Conservation (phyloP, 179 eudicot species). For the Beta macrorhiza region DNA sequence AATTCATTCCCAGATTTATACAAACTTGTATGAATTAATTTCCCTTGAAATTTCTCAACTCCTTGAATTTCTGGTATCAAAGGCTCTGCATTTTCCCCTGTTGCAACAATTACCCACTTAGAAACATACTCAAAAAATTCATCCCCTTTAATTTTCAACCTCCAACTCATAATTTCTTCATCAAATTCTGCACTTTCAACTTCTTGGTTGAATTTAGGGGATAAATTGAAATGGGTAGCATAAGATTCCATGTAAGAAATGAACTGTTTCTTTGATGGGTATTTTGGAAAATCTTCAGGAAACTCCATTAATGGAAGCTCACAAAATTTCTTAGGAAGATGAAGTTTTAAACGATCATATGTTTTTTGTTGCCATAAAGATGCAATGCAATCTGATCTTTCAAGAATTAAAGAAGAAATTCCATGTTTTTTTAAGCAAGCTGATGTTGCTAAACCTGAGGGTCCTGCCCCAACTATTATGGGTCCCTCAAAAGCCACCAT, state of each 20-base stretch:
- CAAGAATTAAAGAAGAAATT: conserved; percentile 63
- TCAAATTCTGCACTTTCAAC: conserved; percentile 55
- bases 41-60: conserved; percentile 54
- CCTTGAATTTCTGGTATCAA: conserved; percentile 69
- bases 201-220: conserved; percentile 52
- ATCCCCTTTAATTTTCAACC: conserved; percentile 34
- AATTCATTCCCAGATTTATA: conserved; percentile 65
- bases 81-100: conserved; percentile 93
- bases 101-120: conserved; percentile 75
- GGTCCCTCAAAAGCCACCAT: conserved; percentile 48
- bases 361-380: conserved; percentile 77
- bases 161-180: conserved; percentile 38
- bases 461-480: conserved; percentile 86
- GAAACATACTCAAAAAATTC: conserved; percentile 37
- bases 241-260: conserved; percentile 69
- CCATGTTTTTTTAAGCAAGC: conserved; percentile 64
- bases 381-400: conserved; percentile 78
- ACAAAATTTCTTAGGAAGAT: conserved; percentile 81
- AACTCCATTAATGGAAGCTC: conserved; percentile 67
- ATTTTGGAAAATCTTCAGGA: conserved; percentile 66
- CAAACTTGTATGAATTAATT: conserved; percentile 62
- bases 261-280: conserved; percentile 75
- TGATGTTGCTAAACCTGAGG: conserved; percentile 81
- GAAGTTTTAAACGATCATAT: conserved; percentile 81
- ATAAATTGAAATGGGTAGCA: conserved; percentile 54